A percentile compares a stretch with the other conserved stretches of the same genome.
Conservation (phyloP, 2,329 filamentous ascomycete genomes). For the Aspergillus ochraceus region DNA sequence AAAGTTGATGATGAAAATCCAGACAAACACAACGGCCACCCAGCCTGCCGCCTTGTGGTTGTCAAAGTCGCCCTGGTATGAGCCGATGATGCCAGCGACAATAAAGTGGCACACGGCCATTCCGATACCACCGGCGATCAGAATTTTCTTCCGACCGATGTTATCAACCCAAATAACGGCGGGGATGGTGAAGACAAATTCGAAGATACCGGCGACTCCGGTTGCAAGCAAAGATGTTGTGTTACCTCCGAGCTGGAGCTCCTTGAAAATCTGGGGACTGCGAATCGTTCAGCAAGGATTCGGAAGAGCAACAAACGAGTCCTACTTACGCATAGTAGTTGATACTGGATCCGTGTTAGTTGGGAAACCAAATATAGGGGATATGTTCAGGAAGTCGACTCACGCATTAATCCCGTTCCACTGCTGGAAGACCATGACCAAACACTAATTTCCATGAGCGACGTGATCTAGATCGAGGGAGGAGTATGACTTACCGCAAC, state of each 20-base stretch:
- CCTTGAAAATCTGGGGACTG: constrained; percentile 35
- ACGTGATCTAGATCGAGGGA: constrained; percentile 50
- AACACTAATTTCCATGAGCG: constrained; percentile 59
- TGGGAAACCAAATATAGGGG: background rate
- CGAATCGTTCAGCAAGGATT: background rate
- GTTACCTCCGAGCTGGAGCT: constrained; percentile 35
- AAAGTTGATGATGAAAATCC: constrained; percentile 74
- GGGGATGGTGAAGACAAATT: constrained; percentile 43
- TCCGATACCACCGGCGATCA: constrained; percentile 58
- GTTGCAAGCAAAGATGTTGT: constrained; percentile 41
- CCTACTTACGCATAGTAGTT: constrained; percentile 38
- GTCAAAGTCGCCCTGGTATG: constrained; percentile 60
- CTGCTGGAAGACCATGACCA: constrained; percentile 45
- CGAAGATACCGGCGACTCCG: constrained; percentile 42
- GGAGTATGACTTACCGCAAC: constrained; percentile 41
- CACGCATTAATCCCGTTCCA: constrained; percentile 45
- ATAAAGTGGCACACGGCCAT: constrained; percentile 73
- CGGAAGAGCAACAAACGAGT: background rate
- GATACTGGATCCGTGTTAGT: constrained; percentile 21
- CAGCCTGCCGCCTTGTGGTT: constrained; percentile 64
- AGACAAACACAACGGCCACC: constrained; percentile 61
- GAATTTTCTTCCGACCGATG: constrained; percentile 41
- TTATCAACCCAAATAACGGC: constrained; percentile 43
- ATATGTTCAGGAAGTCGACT: background rate
- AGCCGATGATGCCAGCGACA: constrained; percentile 68